Evolutionary conservation across 192 early-diverging fungal genomes (phyloP), one percentile per base, ranked within the genome.

Genomic region (Rhizoclosmatium globosum): DNA sequence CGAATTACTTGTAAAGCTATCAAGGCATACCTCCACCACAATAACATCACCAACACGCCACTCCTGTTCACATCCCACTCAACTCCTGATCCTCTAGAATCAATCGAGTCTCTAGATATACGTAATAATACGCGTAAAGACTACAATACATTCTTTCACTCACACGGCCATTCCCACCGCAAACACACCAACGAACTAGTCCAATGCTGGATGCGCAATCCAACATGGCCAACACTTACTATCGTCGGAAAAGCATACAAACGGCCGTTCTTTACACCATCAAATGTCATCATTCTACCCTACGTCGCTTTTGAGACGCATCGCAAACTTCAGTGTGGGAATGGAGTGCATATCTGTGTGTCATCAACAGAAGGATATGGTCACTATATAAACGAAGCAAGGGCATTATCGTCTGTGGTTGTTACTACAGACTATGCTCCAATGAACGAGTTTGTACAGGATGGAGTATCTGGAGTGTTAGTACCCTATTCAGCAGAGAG

Each of bases 321-420:
- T 7, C 23, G 65, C 3, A 46, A 17, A 17, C 65, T 68, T 7
- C 69, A 71, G 41, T 56, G 4, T 48, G 6, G 2, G 31, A 23
- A 71, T 38, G 69, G 69, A 1, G 50, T 71, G 19, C 69, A 71
- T 56, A 38, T 71, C 4, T 71, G 69, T 56, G 7, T 21, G 6
- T 56, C 48, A 13, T 7, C 4, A 2, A 7, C 13, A 42, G 73
- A 75, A 50, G 73, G 73, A 46, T 75, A 47, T 64, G 73, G 73
- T 13, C 73, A 75, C 48, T 75, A 75, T 38, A 75, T 75, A 19
- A 75, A 75, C 60, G 73, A 75, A 21, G 73, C 45, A 46, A 21
- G 65, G 3, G 15, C 42, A 17, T 3, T 68, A 7, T 21, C 38
- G 3, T 6, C 42, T 3, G 23, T 68, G 39, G 17, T 68, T 45